These are phyloP conservation scores for Russula virescens DNA, from an alignment of 768 basidiomycete genomes.

Conservation along the genomic window DNA sequence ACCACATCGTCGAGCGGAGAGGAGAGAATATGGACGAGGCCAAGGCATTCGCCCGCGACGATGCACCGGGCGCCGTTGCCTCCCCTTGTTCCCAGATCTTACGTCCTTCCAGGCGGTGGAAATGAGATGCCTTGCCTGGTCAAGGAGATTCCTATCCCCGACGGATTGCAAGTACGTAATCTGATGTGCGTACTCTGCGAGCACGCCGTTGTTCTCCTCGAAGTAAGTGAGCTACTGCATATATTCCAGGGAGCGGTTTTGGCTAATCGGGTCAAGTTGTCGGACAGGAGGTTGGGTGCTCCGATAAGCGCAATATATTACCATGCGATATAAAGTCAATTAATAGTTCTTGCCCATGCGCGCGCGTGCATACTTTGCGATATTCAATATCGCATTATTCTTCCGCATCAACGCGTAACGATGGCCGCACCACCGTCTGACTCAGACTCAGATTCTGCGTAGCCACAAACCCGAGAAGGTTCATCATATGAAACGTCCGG, in stretches of 20 bases:
- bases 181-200: constrained; percentile 5
- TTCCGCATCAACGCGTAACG: too few species aligned
- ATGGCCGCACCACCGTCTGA: too few species aligned
- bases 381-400: too few species aligned
- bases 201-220: neutral
- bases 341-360: neutral
- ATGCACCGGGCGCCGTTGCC: neutral
- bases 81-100: neutral
- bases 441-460: too few species aligned
- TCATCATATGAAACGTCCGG: neutral
- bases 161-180: neutral
- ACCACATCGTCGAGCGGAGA: neutral
- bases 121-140: neutral
- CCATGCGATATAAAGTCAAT: neutral
- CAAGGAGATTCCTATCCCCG: constrained; percentile 5
- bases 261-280: neutral
- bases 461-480: neutral
- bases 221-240: neutral
- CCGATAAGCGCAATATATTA: neutral
- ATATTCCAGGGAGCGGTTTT: neutral
- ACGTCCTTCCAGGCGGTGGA: neutral
- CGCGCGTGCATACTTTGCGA: neutral
- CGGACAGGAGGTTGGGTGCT: neutral
- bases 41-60: neutral
- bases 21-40: neutral